Conservation (phyloP, 2,329 filamentous ascomycete genomes). For the Monosporascus sp. region DNA sequence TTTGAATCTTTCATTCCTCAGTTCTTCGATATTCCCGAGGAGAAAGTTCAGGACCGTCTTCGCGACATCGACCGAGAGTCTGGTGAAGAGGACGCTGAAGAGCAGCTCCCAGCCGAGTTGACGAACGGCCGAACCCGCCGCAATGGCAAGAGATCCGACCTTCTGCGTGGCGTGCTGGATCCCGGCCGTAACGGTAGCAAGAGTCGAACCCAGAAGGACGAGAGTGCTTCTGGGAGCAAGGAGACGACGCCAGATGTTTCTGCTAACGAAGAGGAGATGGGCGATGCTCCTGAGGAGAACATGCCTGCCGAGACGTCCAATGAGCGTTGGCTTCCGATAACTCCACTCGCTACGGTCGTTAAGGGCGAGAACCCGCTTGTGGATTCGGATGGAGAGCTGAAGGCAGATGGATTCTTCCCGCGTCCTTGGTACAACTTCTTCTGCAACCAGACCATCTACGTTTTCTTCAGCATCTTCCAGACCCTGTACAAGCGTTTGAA, state of each 20-base stretch:
- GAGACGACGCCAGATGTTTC: constrained; percentile 85
- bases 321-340: constrained; percentile 59
- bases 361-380: constrained; percentile 49
- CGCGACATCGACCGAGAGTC: constrained; percentile 65
- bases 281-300: constrained; percentile 53
- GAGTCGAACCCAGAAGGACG: constrained; percentile 69
- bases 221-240: constrained; percentile 73
- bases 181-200: constrained; percentile 66
- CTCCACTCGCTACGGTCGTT: constrained; percentile 51
- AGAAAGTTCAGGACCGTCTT: constrained; percentile 61
- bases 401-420: constrained; percentile 73
- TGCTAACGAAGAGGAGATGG: constrained; percentile 70
- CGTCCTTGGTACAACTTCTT: constrained; percentile 85
- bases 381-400: constrained; percentile 59
- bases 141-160: constrained; percentile 70
- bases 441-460: constrained; percentile 84
- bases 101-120: constrained; percentile 64
- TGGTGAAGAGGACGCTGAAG: constrained; percentile 73
- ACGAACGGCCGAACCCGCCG: constrained; percentile 64
- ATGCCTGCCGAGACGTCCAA: constrained; percentile 57
- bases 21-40: constrained; percentile 72
- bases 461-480: constrained; percentile 91
- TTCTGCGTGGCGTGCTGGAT: constrained; percentile 83
- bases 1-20: constrained; percentile 69
- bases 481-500: constrained; percentile 81